Evolutionary conservation across 164 flowering plant genomes (phyloP).

Genomic region (Aristolochia fimbriata): DNA sequence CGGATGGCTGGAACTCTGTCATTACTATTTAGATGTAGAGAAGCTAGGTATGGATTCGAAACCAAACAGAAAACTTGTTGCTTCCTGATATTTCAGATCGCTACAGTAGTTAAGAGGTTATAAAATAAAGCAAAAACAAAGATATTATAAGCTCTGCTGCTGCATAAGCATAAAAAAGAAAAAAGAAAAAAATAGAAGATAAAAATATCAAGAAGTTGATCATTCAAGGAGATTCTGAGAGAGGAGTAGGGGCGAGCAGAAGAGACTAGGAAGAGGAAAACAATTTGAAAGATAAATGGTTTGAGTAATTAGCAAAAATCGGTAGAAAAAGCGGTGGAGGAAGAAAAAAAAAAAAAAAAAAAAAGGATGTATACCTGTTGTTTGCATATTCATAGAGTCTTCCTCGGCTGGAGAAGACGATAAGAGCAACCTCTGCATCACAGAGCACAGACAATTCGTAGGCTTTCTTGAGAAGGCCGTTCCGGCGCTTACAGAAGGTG

Average conservation of each 20-base stretch:
- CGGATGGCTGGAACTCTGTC: neutral
- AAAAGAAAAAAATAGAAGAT: neutral
- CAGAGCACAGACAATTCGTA: constrained; percentile 22
- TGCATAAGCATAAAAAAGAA: neutral
- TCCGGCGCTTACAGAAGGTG: constrained; percentile 25
- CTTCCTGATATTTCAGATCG: neutral
- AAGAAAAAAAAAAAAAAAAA: too few relatives aligned
- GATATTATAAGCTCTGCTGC: neutral
- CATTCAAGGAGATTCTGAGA: neutral
- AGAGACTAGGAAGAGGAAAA: neutral
- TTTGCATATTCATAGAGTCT: constrained; percentile 24
- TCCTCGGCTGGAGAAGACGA: constrained; percentile 25
- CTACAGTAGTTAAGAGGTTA: too few relatives aligned
- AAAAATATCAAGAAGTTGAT: neutral
- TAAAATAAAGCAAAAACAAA: neutral
- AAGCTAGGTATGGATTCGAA: neutral
- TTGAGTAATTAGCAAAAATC: neutral
- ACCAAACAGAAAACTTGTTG: neutral
- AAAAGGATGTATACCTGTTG: constrained; percentile 10
- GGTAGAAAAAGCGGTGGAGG: neutral
- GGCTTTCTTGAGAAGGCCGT: constrained; percentile 24
- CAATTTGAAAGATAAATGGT: neutral
- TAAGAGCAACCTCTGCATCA: constrained; percentile 22
- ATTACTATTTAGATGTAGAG: constrained; percentile 1
- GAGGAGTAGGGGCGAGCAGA: too few relatives aligned